Conservation (phyloP, 306 rosid species). For the Boehmeria nivea region DNA sequence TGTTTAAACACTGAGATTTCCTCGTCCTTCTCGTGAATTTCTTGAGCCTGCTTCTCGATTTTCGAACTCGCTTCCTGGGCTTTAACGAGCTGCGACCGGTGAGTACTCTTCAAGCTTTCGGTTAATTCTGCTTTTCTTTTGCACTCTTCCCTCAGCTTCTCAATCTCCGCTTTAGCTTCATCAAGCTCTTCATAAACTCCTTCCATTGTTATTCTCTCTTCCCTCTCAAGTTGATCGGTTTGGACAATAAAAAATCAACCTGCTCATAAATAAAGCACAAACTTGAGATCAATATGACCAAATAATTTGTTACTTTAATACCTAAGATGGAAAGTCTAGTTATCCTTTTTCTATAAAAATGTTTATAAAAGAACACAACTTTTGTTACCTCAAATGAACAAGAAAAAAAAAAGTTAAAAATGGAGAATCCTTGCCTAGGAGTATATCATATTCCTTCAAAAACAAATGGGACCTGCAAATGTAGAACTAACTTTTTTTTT, state of each 20-base stretch:
- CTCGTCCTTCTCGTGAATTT: constrained; percentile 40
- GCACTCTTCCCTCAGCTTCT: constrained; percentile 50
- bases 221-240: not conserved
- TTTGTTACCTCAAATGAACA: too few relatives aligned
- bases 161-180: constrained; percentile 58
- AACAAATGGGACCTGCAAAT: too few relatives aligned
- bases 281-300: not conserved
- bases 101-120: constrained; percentile 53
- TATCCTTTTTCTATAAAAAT: too few relatives aligned
- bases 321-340: not conserved
- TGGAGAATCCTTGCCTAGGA: too few relatives aligned
- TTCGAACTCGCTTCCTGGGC: constrained; percentile 40
- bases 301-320: not conserved
- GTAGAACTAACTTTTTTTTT: too few relatives aligned
- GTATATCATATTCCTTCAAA: too few relatives aligned
- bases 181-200: constrained; percentile 58
- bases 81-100: constrained; percentile 39
- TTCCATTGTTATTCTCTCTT: constrained; percentile 39
- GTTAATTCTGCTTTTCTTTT: constrained; percentile 40
- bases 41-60: constrained; percentile 53
- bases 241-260: not conserved
- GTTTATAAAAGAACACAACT: too few relatives aligned
- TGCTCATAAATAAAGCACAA: not conserved
- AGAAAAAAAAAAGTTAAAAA: too few relatives aligned
- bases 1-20: constrained; percentile 25